Evolutionary conservation across 306 rosid species (phyloP), one percentile per base, ranked within the genome.

Genomic region (Ormosia semicastrata): DNA sequence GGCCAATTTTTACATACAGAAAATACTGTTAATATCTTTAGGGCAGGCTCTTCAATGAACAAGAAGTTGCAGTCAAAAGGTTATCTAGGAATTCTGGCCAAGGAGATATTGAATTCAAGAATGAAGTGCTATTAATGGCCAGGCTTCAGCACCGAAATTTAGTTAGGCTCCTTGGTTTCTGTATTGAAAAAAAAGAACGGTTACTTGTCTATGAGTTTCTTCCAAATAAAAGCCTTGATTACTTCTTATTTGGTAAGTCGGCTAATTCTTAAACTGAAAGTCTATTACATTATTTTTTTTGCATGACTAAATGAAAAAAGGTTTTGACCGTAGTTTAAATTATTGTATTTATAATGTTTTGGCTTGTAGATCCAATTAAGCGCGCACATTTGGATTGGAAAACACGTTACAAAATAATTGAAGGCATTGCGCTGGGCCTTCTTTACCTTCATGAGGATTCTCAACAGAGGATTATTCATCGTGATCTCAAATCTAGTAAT

Each of bases 71-170:
- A 0, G 86, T 87, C 24, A 90, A 87, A 71, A 84, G 89, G 43
- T 83, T 92, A 13, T 83, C 87, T 0, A 58, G 0, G 4, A 37
- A 71, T 59, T 89, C 91, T 34, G 10, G 62, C 2, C 93, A 90
- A 81, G 94, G 87, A 62, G 87, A 83, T 4, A 14, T 3, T 11
- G 95, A 91, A 39, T 89, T 91, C 49, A 86, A 78, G 85, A 91
- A 85, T 68, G 90, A 91, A 83, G 88, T 89, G 40, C 2, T 44
- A 2, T 65, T 88, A 17, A 77, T 87, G 18, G 82, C 85, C 15
- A 89, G 39, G 84, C 92, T 91, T 63, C 82, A 82, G 10, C 94
- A 87, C n/a, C 66, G 85, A 5, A 91, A 91, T 84, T 78, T 91
- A 62, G 93, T 86, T 11, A 62, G 72, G 69, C 87, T 91, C 1